Evolutionary conservation across 441 rosid species (phyloP).

Genomic region (Populus hybrid): DNA sequence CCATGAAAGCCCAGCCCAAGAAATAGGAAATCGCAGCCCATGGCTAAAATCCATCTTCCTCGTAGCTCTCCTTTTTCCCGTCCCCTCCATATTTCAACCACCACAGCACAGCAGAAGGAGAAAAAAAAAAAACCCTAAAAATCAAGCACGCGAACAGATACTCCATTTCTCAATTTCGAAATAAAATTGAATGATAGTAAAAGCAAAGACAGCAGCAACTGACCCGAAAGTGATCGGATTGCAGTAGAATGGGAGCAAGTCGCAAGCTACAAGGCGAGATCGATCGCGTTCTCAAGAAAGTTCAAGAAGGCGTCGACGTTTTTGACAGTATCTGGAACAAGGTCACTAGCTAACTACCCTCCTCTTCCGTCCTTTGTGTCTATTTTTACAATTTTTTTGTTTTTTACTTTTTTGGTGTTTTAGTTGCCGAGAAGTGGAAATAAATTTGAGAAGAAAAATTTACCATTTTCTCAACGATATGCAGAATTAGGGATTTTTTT

Average conservation of each 20-base stretch:
- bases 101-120: neutral
- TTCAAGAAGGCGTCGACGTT: constrained; percentile 96
- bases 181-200: neutral
- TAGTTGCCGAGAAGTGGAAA: neutral
- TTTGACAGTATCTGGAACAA: constrained; percentile 99
- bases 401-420: neutral
- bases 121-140: neutral
- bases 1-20: neutral
- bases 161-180: neutral
- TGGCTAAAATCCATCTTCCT: neutral
- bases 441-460: neutral
- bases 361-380: neutral
- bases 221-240: neutral
- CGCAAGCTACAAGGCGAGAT: constrained; percentile 98
- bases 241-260: constrained; percentile 76
- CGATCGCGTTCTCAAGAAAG: constrained; percentile 97
- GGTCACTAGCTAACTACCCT: constrained; percentile 31
- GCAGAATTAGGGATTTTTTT: too few species aligned
- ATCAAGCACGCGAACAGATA: neutral
- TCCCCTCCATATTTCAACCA: neutral
- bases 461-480: too few species aligned
- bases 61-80: neutral
- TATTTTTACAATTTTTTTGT: too few species aligned
- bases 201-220: neutral
- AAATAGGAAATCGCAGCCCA: neutral